Base-by-base conservation (phyloP, 1,139 yeast genomes). In the Saccharomycopsis hybrid region DNA sequence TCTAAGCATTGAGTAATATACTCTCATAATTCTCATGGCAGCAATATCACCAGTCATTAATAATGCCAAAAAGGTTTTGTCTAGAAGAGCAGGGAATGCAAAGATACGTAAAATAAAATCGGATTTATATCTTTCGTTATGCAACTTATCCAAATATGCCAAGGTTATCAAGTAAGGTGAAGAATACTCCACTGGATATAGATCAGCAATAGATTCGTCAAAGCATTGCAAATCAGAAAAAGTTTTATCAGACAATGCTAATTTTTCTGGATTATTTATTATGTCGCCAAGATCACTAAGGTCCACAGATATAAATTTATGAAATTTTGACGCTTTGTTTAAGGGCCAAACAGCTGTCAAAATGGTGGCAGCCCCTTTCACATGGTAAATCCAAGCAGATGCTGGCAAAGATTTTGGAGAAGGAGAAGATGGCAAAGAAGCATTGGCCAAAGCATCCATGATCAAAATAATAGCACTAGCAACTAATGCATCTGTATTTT, bases 311-410 rank as follows among this genome's bases (percentile, higher is more conserved):
- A 84, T 84, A 58, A 85, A 79, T 63, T 83, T 81, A 64, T 82
- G 80, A 63, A 84, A 84, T 48, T 88, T 66, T 11, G 88, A 82
- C 4, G 81, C 74, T 56, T 85, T 90, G 13, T 94, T 87, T 50
- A 89, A 70, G 2, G 96, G 96, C 86, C 97, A 89, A 13, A 89
- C 96, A 0, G 97, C 95, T 1, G 96, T 85, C 51, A 90, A 71
- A 46, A 90, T 90, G 0, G 97, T 90, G 3, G 96, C 96, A 0
- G 97, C 96, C 27, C 97, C 97, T 60, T 94, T 86, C 11, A 90
- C 97, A 62, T 90, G 97, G 70, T 88, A 92, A 52, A 90, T 82
- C 97, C 97, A 90, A 0, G 97, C 96, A 5, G 92, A 82, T 1
- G 97, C 92, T 1, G 96, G 95, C 50, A 89, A 68, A 3, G 87